phyloP scores from a whole-genome alignment of 2,329 filamentous ascomycete species.

The Arthroderma sp. region DNA sequence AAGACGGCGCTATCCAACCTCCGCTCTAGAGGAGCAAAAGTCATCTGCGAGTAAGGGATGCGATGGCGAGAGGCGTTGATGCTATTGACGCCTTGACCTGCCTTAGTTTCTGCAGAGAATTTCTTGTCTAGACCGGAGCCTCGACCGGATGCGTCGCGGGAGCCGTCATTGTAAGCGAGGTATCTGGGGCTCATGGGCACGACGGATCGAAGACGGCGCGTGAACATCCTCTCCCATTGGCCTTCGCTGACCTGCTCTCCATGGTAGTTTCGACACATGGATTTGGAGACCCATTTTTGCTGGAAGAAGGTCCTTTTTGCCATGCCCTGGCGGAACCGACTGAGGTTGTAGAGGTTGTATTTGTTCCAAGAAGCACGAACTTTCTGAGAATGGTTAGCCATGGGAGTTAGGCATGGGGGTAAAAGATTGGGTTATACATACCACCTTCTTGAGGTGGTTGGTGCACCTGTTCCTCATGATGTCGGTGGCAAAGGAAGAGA shows the following conservation, averaged over 20 bases:
- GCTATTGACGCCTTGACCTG: constrained; percentile 36
- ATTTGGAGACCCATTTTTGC: constrained; percentile 94
- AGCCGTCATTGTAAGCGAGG: constrained; percentile 69
- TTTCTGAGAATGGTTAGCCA: constrained; percentile 46
- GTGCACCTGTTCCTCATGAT: constrained; percentile 35
- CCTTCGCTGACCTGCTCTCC: constrained; percentile 88
- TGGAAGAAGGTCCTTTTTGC: constrained; percentile 69
- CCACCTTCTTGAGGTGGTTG: constrained; percentile 27
- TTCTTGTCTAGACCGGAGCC: constrained; percentile 52
- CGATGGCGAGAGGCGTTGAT: not conserved
- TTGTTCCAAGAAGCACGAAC: constrained; percentile 94
- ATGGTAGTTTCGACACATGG: constrained; percentile 72
- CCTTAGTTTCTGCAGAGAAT: constrained; percentile 8
- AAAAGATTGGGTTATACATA: constrained; percentile 9
- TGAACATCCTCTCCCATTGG: constrained; percentile 91
- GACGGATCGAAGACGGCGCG: constrained; percentile 63
- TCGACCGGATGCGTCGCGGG: constrained; percentile 67
- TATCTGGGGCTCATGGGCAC: constrained; percentile 72
- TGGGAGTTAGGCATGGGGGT: not conserved
- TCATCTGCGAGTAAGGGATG: constrained; percentile 85
- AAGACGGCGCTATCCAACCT: constrained; percentile 91
- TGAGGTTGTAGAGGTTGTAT: constrained; percentile 87
- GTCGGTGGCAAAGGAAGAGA: constrained; percentile 8
- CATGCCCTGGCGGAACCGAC: constrained; percentile 37
- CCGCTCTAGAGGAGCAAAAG: constrained; percentile 79